Evolutionary conservation across 164 flowering plant species (phyloP).

Genomic region (Vitis rotundifolia): DNA sequence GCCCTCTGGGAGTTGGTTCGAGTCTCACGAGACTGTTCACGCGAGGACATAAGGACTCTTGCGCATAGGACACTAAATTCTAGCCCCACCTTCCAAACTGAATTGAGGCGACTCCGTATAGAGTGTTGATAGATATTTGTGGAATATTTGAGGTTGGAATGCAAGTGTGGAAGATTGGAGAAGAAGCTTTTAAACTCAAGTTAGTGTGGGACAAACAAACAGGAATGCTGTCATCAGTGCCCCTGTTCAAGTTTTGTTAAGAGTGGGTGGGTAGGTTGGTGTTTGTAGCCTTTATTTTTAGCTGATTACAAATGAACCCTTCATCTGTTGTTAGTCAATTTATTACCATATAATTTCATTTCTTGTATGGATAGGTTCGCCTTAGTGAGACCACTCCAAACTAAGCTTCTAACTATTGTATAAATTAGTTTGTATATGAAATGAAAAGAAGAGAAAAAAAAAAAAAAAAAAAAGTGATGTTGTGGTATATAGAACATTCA

Average conservation of each 20-base stretch:
- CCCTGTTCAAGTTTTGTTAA: background rate
- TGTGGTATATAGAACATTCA: no score
- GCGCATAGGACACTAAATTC: constrained; percentile 66
- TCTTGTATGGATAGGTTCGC: background rate
- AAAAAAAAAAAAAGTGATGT: no score
- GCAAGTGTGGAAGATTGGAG: background rate
- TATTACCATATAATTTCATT: background rate
- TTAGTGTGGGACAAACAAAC: background rate
- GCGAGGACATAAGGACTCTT: constrained; percentile 84
- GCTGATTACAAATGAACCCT: background rate
- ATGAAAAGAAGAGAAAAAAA: background rate
- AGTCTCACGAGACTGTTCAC: constrained; percentile 81
- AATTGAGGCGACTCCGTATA: constrained; percentile 62
- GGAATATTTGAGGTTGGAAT: background rate
- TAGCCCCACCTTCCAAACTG: constrained; percentile 77
- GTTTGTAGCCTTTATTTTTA: constrained; percentile 6
- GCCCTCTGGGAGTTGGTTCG: constrained; percentile 97
- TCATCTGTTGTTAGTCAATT: background rate
- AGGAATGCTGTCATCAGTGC: background rate
- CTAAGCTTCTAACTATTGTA: constrained; percentile 11
- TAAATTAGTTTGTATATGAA: constrained; percentile 18
- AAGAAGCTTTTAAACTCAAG: background rate
- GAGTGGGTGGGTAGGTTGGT: background rate
- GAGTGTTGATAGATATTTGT: constrained; percentile 33
- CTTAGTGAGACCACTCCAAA: background rate